Evolutionary conservation across 2,329 filamentous ascomycete genomes (phyloP).

Genomic region (Aspergillus aculeatinus): DNA sequence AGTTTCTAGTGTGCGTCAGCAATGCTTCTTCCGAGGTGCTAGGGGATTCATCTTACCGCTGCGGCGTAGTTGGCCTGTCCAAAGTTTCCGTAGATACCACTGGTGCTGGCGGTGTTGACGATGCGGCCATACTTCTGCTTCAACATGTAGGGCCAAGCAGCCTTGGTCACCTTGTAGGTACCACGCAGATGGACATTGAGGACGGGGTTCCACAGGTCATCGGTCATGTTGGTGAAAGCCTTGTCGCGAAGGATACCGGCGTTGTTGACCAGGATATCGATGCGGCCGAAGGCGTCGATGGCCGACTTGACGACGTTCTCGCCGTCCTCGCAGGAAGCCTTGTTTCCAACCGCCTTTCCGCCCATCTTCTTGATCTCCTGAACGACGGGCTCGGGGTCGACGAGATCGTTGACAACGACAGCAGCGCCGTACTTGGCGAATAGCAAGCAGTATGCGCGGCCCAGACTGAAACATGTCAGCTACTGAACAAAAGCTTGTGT

Average conservation of each 20-base stretch:
- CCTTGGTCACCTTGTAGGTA: conserved; percentile 96
- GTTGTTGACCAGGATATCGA: conserved; percentile 97
- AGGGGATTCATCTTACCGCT: conserved; percentile 59
- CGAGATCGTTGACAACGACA: conserved; percentile 93
- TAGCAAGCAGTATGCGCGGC: conserved; percentile 82
- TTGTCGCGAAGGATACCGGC: conserved; percentile 97
- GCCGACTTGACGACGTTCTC: conserved; percentile 88
- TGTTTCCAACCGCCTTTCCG: conserved; percentile 87
- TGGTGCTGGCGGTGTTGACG: conserved; percentile 94
- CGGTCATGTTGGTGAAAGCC: conserved; percentile 97
- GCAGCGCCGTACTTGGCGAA: conserved; percentile 82
- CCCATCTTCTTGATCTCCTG: conserved; percentile 88
- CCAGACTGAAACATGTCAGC: conserved; percentile 59
- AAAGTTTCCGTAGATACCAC: conserved; percentile 98
- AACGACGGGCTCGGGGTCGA: conserved; percentile 85
- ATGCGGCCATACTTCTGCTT: conserved; percentile 99
- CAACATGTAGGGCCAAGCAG: conserved; percentile 94
- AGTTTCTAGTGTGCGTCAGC: conserved; percentile 59
- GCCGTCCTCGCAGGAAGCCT: conserved; percentile 89
- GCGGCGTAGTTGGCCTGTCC: conserved; percentile 97
- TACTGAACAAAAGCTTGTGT: not conserved
- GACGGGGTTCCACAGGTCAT: conserved; percentile 88
- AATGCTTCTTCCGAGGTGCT: not conserved
- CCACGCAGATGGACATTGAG: conserved; percentile 89
- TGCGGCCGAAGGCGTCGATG: conserved; percentile 87